These are phyloP conservation scores for Marchantia polymorpha DNA, from an alignment of 225 moss, liverwort and hornwort genomes.

Conservation along the genomic window DNA sequence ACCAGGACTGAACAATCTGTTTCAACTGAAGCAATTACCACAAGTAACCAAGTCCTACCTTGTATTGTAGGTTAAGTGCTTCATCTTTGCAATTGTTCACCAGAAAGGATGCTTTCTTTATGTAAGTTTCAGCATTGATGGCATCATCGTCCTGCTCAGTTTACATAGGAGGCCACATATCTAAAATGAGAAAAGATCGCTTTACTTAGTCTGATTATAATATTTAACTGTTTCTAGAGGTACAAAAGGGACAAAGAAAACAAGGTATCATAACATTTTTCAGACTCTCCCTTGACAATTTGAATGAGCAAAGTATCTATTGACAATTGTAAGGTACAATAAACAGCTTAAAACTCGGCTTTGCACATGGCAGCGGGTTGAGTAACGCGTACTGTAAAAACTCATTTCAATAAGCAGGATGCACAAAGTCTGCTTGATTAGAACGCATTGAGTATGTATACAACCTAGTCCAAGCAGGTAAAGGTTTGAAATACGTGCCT, in stretches of 20 bases:
- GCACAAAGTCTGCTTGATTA: neutral
- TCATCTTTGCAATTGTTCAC: constrained; percentile 96
- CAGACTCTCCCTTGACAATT: no score
- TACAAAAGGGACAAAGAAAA: no score
- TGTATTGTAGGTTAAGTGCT: constrained; percentile 91
- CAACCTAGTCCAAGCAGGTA: neutral
- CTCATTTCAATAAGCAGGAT: neutral
- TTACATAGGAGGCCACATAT: neutral
- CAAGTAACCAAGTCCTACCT: constrained; percentile 44
- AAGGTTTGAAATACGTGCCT: constrained; percentile 44
- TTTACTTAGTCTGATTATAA: no score
- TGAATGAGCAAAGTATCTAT: no score
- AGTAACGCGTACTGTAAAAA: no score
- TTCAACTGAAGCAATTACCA: neutral
- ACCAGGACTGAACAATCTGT: neutral
- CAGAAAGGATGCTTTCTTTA: constrained; percentile 97
- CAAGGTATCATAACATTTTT: no score
- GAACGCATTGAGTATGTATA: neutral
- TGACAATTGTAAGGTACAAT: no score
- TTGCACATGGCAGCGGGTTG: neutral
- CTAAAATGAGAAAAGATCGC: no score
- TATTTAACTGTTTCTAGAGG: no score
- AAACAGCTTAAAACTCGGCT: no score
- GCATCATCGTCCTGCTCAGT: constrained; percentile 88
- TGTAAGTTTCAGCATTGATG: constrained; percentile 91